Evolutionary conservation across 1,284 basidiomycete species (phyloP).

Genomic region (Trametes hirsuta): DNA sequence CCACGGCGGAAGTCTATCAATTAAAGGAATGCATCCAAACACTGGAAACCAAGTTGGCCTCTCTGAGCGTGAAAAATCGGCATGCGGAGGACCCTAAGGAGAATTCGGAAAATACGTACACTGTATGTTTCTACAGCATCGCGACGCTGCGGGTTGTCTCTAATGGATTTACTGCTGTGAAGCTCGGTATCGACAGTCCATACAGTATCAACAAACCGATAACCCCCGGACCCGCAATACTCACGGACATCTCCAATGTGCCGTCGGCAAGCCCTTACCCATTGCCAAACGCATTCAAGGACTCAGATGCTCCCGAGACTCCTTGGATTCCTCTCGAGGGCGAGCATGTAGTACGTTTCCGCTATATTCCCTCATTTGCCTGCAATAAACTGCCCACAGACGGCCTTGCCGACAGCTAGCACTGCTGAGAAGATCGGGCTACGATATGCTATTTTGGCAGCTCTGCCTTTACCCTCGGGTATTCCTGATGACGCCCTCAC

Average conservation of each 20-base stretch:
- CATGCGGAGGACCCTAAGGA: neutral
- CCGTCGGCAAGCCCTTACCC: neutral
- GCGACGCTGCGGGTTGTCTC: no score
- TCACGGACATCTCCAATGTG: constrained; percentile 15
- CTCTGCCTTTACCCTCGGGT: constrained; percentile 62
- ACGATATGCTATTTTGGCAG: constrained; percentile 56
- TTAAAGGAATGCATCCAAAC: constrained; percentile 44
- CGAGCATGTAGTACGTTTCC: constrained; percentile 7
- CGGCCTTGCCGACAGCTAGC: constrained; percentile 29
- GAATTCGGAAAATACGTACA: constrained; percentile 9
- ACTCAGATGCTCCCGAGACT: constrained; percentile 10
- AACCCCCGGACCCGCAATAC: neutral
- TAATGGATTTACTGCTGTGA: neutral
- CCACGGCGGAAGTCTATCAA: neutral
- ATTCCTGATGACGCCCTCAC: constrained; percentile 65
- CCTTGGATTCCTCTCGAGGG: constrained; percentile 17
- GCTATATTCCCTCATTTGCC: no score
- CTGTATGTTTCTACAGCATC: neutral
- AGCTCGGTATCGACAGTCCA: neutral
- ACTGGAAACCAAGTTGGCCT: constrained; percentile 43
- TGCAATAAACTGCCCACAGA: neutral
- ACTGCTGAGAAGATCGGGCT: constrained; percentile 54
- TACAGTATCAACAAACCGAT: neutral
- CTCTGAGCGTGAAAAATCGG: constrained; percentile 25
- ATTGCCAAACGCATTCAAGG: constrained; percentile 9